Conservation (phyloP, 2,329 filamentous ascomycete species). For the Celoporthe dispersa region DNA sequence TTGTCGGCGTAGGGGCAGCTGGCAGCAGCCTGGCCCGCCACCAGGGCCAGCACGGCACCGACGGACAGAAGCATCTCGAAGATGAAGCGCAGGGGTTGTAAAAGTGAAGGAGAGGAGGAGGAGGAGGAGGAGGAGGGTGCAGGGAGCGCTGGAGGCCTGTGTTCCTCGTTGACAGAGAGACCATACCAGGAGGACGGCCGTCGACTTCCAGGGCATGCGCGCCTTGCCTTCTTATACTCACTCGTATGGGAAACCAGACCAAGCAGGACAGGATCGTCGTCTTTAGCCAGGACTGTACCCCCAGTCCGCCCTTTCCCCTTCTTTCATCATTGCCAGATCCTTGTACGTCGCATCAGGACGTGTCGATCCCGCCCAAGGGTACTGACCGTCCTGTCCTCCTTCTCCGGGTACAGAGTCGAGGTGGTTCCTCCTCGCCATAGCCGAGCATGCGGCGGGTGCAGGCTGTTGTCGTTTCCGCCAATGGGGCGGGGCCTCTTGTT, state of each 20-base stretch:
- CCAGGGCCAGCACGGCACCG: constrained; percentile 15
- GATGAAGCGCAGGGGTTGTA: too few species aligned
- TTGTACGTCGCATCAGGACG: background rate
- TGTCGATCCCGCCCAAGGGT: constrained; percentile 3
- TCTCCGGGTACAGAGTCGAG: background rate
- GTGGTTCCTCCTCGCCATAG: background rate
- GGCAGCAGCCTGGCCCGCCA: constrained; percentile 8
- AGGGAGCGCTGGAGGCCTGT: background rate
- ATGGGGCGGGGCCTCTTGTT: background rate
- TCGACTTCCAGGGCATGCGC: background rate
- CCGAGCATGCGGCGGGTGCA: background rate
- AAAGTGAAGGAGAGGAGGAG: too few species aligned
- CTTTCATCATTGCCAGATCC: background rate
- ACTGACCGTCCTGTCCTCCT: background rate
- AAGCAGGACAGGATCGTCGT: background rate
- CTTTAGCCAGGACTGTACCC: background rate
- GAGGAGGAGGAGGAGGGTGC: too few species aligned
- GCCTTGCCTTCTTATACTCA: background rate
- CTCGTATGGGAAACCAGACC: background rate
- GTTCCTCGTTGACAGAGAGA: background rate
- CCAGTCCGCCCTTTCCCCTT: background rate
- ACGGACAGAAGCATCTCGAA: constrained; percentile 11
- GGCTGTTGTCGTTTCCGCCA: background rate
- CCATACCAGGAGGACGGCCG: background rate
- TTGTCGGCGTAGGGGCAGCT: constrained; percentile 27